Conservation (phyloP, 108 stramenopile species). For the Asterionellopsis glacialis region DNA sequence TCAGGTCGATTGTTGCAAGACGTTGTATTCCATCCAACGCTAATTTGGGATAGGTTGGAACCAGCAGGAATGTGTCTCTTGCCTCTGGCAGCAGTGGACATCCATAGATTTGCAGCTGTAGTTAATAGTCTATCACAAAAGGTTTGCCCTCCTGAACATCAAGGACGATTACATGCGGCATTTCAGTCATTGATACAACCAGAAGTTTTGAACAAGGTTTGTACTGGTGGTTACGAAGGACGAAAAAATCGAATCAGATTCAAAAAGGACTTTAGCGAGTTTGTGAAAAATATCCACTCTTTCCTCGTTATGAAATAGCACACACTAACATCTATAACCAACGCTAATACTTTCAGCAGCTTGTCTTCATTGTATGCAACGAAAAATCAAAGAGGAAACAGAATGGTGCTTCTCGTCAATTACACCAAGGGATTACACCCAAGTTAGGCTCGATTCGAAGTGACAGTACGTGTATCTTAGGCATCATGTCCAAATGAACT, state of each 20-base stretch:
- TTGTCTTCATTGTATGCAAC: too few species aligned
- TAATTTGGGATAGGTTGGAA: conserved; percentile 80
- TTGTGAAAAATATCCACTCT: conserved; percentile 75
- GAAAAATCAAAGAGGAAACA: too few species aligned
- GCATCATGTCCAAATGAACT: too few species aligned
- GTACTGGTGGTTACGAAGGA: conserved; percentile 55
- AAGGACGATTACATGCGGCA: conserved; percentile 48
- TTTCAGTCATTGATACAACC: conserved; percentile 61
- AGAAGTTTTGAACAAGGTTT: conserved; percentile 55
- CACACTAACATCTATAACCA: too few species aligned
- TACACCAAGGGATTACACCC: too few species aligned
- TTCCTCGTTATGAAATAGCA: conserved; percentile 57
- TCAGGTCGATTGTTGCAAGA: conserved; percentile 56
- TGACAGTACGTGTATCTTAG: too few species aligned
- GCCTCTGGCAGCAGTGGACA: conserved; percentile 59
- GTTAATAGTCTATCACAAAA: conserved; percentile 54
- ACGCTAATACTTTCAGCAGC: too few species aligned
- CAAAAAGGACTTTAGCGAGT: conserved; percentile 70
- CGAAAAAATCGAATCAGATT: conserved; percentile 60
- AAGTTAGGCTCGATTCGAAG: too few species aligned
- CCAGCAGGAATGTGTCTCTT: conserved; percentile 57
- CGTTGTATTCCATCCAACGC: conserved; percentile 61
- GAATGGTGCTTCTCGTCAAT: too few species aligned
- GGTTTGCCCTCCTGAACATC: conserved; percentile 36
- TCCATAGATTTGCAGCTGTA: conserved; percentile 51